Base-by-base conservation (phyloP, 1,284 basidiomycete species). In the Ceratobasidium papillatum region DNA sequence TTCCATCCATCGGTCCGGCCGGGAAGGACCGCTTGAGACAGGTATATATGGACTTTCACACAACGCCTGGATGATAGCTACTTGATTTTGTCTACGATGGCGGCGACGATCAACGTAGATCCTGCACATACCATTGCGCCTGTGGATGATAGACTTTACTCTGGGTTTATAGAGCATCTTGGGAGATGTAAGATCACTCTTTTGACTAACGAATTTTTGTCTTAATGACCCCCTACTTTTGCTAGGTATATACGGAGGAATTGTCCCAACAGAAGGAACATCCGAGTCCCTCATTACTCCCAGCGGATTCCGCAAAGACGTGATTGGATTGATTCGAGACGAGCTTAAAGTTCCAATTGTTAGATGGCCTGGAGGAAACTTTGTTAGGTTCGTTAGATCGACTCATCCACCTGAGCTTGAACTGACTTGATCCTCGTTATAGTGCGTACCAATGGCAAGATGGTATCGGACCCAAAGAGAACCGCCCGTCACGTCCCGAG, bases 361-460 rank as follows among this genome's bases (percentile, higher is more conserved):
- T 54, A 80, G 89, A 58, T 90, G 89, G 84, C 89, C 89, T 0
- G 89, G 89, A 43, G 87, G 87, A 64, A 85, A 86, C 79, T 87
- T 84, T 74, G 85, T 86, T 7, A 59, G 54, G 74, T 74, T 27
- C n/a, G 72, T 27, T 17, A 27, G 25, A n/a, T 43, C 11, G 2
- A 4, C 30, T 52, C 22, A 5, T 52, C 27, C 32, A 69, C 17
- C 49, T n/a, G 14, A 38, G 41, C 36, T 19, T 36, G 12, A 27
- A 52, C 22, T 56, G 5, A 56, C 38, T 5, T 17, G 14, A 7
- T 14, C 25, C 4, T 47, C 19, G 25, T 77, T 83, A 82, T n/a
- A 88, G 86, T 78, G 88, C 88, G 77, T 91, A 90, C 80, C 86
- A 87, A 64, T 91, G 89, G 89, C 86, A 90, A 81, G 89, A 90